Base-by-base conservation (phyloP, 2,329 filamentous ascomycete genomes). In the Sclerotinia glacialis region DNA sequence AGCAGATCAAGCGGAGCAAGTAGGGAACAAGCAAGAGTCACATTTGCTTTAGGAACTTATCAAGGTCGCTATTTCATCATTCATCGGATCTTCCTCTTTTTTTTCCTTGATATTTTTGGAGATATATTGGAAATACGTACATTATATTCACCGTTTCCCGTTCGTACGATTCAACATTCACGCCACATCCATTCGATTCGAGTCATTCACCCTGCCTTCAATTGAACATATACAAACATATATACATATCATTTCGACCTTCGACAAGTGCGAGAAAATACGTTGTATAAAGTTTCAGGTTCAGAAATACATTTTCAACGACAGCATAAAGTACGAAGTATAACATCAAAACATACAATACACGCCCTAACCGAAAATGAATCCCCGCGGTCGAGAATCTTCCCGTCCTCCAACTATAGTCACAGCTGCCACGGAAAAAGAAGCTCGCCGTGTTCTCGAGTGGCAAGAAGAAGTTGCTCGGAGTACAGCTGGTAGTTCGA, bases 391-490 rank as follows among this genome's bases (percentile, higher is more conserved):
- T n/a, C 26, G 56, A 60, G 56, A 49, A 65, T 49, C 54, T 3
- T 28, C 54, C 42, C 64, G 55, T 47, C 23, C 65, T 14, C 31
- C 55, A 12, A 61, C 56, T 0, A 64, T 72, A 73, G 50, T 77
- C 77, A 72, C 69, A 11, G 69, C 71, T 1, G 65, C 70, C 3
- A 69, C 72, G 3, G 71, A 71, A 31, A 74, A 75, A 55, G 75
- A 78, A 49, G 72, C 70, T 7, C 71, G 71, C 21, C 69, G 76
- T 8, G 81, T 84, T 23, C 74, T 83, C 64, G 79, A 77, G 55
- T 81, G 79, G 79, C 78, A 78, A 68, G 72, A 78, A 50, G 75
- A 78, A 52, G 77, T 80, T 47, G 78, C 78, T 23, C 56, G 69
- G 26, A 74, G 72, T 42, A 69, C 73, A 8, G 69, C 69, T 42